A percentile compares a stretch with the other conserved stretches of the same genome.
These are phyloP conservation scores for Trifolium fragiferum DNA, from an alignment of 306 rosid genomes.

Conservation along the genomic window DNA sequence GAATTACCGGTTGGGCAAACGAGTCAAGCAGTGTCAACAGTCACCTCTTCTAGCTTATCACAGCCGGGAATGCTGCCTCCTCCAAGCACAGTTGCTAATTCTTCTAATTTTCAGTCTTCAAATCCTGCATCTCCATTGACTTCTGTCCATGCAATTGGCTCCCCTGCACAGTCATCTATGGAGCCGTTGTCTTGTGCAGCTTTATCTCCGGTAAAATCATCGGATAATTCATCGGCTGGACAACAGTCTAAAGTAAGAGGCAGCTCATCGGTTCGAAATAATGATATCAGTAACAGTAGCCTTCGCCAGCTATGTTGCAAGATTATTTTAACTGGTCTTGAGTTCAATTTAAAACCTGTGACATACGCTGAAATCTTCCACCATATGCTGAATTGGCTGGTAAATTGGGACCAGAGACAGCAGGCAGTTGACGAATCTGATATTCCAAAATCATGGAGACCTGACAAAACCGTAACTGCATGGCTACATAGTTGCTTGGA, in stretches of 20 bases:
- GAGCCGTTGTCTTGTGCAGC: constrained; percentile 69
- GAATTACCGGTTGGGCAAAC: constrained; percentile 79
- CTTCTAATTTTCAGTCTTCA: constrained; percentile 78
- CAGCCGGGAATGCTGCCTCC: constrained; percentile 79
- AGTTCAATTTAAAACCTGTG: constrained; percentile 73
- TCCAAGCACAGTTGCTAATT: constrained; percentile 55
- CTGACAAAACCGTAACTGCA: constrained; percentile 82
- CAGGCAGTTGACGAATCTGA: constrained; percentile 72
- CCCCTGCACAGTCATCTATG: constrained; percentile 72
- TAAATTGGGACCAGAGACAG: constrained; percentile 95
- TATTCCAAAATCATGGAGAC: constrained; percentile 67
- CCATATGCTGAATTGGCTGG: constrained; percentile 94
- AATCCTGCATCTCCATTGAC: constrained; percentile 94
- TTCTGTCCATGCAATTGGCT: constrained; percentile 84
- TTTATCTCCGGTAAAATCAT: constrained; percentile 81
- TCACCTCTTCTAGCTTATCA: constrained; percentile 64
- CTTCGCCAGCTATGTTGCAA: constrained; percentile 98
- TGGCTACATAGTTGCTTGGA: constrained; percentile 98
- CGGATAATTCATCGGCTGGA: constrained; percentile 67
- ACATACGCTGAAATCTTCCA: constrained; percentile 82
- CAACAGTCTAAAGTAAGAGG: constrained; percentile 64
- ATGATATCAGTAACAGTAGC: constrained; percentile 84
- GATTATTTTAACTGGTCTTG: constrained; percentile 88
- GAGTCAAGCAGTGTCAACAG: constrained; percentile 64
- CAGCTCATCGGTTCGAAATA: constrained; percentile 65